Evolutionary conservation across 257 asterid genomes (phyloP), one percentile per base, ranked within the genome.

Genomic region (Fraxinus anomala): DNA sequence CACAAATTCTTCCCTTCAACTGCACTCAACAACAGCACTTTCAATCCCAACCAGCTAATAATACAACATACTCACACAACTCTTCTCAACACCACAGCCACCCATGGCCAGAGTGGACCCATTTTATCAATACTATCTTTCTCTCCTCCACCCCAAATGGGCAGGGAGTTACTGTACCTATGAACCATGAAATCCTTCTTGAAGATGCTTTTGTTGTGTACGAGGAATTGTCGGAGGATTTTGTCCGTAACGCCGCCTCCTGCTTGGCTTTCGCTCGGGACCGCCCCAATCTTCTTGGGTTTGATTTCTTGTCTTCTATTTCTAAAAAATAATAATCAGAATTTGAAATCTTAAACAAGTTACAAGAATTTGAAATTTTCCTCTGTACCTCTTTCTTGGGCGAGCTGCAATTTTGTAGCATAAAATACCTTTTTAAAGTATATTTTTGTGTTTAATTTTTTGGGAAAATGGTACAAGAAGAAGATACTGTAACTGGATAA

Each of bases 51-150:
- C 66, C 69, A 24, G 69, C 86, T 56, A 65, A 44, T 80, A 82
- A 71, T 47, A 81, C 68, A 65, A 54, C 80, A 14, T 77, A 71
- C 81, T 30, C 81, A 26, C 73, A 54, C 76, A 76, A 77, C 71
- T 81, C 87, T 47, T 17, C 89, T 42, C 88, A 82, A 49, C 73
- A 81, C 21, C 33, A 44, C 28, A 59, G 61, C 36, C 96, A 92
- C 76, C 92, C 97, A 11, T 94, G 99, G 99, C 91, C 95, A 24
- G 97, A 94, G 31, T 94, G 97, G 97, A 87, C 84, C 21, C 80
- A 79, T 63, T 87, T 92, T 44, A 81, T 92, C 66, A 82, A 73
- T 76, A 23, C 73, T 14, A 71, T 94, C 33, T 83, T 81, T 12
- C 61, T 84, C 16, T 71, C 73, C 19, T 68, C 75, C 75, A 77